Percentiles rank a stretch among this genome's conserved stretches.
Evolutionary conservation across 495 filamentous ascomycete genomes (phyloP).

Genomic region (Neurospora sublineolata): DNA sequence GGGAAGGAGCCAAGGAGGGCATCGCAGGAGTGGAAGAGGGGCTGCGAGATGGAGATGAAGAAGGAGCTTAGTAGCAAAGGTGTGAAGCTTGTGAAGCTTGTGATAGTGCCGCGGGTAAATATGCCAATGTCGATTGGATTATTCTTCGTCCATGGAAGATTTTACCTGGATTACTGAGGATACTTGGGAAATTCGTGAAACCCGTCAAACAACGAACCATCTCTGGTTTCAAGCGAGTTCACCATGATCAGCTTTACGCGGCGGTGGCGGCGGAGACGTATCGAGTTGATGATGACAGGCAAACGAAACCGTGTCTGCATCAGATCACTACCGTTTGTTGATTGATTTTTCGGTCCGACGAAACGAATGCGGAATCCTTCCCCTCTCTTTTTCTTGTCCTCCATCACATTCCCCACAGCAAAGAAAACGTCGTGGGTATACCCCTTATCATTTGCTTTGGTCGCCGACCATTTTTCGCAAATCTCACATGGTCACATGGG

Average conservation of each 20-base stretch:
- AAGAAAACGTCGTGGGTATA: not conserved
- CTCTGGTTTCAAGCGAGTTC: not conserved
- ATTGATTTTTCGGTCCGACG: not conserved
- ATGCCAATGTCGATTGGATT: not conserved
- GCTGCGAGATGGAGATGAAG: not conserved
- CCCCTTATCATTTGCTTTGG: not conserved
- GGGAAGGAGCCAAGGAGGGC: not conserved
- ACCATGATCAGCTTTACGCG: not conserved
- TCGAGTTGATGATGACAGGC: not conserved
- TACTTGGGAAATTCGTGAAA: not conserved
- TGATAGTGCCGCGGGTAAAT: not conserved
- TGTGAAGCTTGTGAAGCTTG: not conserved
- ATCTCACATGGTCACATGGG: not conserved
- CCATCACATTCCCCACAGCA: not conserved
- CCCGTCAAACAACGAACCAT: not conserved
- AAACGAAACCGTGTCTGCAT: not conserved
- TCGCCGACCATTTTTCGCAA: not conserved
- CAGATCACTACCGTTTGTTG: not conserved
- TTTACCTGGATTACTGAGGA: not conserved
- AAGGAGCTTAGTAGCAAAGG: not conserved
- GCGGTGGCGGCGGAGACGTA: not conserved
- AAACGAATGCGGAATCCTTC: not conserved
- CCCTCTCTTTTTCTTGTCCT: not conserved
- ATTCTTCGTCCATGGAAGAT: not conserved
- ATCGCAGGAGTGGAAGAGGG: not conserved